phyloP scores from a whole-genome alignment of 2,329 filamentous ascomycete species.

The Aspergillus tamarii region DNA sequence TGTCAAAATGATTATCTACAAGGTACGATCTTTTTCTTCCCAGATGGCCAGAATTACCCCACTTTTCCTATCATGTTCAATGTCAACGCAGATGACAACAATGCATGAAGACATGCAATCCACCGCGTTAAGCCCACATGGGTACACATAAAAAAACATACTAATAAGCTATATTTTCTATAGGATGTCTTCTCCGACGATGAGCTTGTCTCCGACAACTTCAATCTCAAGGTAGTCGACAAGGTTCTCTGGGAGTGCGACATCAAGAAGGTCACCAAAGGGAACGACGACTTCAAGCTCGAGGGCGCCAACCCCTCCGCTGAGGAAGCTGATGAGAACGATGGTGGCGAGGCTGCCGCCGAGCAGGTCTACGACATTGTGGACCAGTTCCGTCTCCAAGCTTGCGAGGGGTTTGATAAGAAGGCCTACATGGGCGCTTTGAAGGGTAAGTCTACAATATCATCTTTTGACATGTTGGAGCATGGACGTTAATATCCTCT shows the following conservation, averaged over 20 bases:
- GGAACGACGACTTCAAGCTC: conserved; percentile 63
- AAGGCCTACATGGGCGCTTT: conserved; percentile 59
- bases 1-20: conserved; percentile 75
- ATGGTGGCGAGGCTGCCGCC: conserved; percentile 65
- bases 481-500: conserved; percentile 2
- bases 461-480: conserved; percentile 16
- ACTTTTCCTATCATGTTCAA: neutral
- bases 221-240: conserved; percentile 78
- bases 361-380: conserved; percentile 84
- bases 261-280: conserved; percentile 82
- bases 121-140: neutral
- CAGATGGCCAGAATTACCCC: neutral
- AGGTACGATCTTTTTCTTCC: conserved; percentile 48
- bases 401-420: conserved; percentile 58
- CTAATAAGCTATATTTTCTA: conserved; percentile 17
- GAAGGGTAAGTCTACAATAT: conserved; percentile 66
- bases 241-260: conserved; percentile 85
- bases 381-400: conserved; percentile 81
- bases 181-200: conserved; percentile 89
- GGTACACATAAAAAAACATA: neutral
- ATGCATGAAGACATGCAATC: neutral
- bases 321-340: conserved; percentile 76
- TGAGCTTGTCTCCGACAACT: conserved; percentile 97
- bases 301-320: conserved; percentile 93
- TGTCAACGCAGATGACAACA: neutral